Conservation (phyloP, 2,329 filamentous ascomycete species). For the Fusarium acutatum region DNA sequence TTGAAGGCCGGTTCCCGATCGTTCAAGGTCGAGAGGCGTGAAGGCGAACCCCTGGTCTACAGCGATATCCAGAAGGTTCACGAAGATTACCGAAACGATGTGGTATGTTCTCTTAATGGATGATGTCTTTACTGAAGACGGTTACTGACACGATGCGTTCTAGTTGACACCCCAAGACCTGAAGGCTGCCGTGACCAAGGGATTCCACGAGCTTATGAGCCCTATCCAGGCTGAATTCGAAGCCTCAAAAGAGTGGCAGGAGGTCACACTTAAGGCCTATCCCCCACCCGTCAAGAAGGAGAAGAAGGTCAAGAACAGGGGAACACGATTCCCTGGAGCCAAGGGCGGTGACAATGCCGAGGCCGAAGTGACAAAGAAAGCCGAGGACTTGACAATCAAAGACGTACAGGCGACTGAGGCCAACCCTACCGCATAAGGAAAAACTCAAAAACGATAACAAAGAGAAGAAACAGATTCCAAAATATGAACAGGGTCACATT, state of each 20-base stretch:
- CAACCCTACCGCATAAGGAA: slow-evolving; percentile 14
- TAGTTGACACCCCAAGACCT: slow-evolving; percentile 82
- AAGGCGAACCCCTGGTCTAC: slow-evolving; percentile 82
- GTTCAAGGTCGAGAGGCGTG: slow-evolving; percentile 75
- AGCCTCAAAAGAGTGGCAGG: slow-evolving; percentile 79
- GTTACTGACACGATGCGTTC: background rate
- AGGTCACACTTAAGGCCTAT: slow-evolving; percentile 76
- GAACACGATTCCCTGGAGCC: slow-evolving; percentile 67
- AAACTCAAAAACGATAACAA: background rate
- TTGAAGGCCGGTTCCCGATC: slow-evolving; percentile 64
- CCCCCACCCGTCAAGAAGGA: slow-evolving; percentile 76
- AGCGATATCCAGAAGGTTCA: slow-evolving; percentile 77
- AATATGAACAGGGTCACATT: background rate
- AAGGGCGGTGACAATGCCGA: slow-evolving; percentile 16
- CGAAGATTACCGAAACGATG: slow-evolving; percentile 81
- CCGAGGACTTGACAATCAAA: slow-evolving; percentile 21
- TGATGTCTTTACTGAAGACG: no score
- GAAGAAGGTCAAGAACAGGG: slow-evolving; percentile 81
- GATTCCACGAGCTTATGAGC: slow-evolving; percentile 75
- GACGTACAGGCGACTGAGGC: slow-evolving; percentile 13
- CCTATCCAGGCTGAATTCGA: slow-evolving; percentile 82
- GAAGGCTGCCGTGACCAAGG: slow-evolving; percentile 83
- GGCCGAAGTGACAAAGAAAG: slow-evolving; percentile 16
- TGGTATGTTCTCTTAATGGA: slow-evolving; percentile 57
- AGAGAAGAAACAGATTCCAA: background rate